Evolutionary conservation across 2,329 filamentous ascomycete genomes (phyloP), one percentile per base, ranked within the genome.

Genomic region (Phialophora chinensis): DNA sequence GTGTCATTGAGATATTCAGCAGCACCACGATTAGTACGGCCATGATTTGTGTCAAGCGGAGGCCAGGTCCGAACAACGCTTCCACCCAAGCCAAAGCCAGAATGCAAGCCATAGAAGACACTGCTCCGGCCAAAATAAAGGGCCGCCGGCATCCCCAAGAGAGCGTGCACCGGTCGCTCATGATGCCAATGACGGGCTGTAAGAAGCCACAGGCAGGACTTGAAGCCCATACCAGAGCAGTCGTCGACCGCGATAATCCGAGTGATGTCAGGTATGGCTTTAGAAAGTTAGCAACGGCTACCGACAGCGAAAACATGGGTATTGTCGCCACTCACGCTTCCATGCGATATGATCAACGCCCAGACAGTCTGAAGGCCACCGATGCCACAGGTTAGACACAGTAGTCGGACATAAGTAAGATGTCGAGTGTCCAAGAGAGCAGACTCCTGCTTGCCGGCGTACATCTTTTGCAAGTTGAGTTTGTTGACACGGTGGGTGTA

Each of bases 341-440:
- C 53, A 20, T 56, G 53, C 31, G 53, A 56, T 20, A 56, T 56
- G 27, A 56, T 56, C 27, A 56, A n/a, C 29, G 53, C 53, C 53
- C 53, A 56, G 53, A 56, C 53, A 8, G 53, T 56, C 33, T 56
- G 53, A n/a, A 56, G 14, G 20, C 53, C 53, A n/a, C 53, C 53
- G 17, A 56, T 31, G 0, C 53, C 53, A 20, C 53, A 35, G 33
- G 53, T 56, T 29, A 56, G n/a, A 33, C 53, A 56, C 20, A 56
- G 33, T 3, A 56, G 31, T 38, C 53, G 27, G 4, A n/a, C 53
- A 33, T 56, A 56, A n/a, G 25, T 38, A 1, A 56, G 31, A 11
- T 31, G 53, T 6, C 11, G 53, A 10, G 31, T 10, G 27, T n/a
- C 31, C 17, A 10, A 14, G n/a, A 20, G 29, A 12, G 53, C 53